Evolutionary conservation across 768 basidiomycete genomes (phyloP).

Genomic region (Tricholoma flavovirens): DNA sequence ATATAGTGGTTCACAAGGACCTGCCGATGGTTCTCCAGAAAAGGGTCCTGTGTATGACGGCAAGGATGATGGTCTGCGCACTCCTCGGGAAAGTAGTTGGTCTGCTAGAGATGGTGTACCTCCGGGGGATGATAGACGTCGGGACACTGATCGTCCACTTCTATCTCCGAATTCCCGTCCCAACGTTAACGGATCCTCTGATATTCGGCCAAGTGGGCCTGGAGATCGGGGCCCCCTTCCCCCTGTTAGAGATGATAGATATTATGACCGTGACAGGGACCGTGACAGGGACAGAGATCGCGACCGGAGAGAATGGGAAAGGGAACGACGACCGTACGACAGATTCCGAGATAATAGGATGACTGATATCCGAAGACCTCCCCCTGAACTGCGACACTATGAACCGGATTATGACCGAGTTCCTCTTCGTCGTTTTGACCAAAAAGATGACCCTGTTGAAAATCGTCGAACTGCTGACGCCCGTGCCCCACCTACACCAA

Average conservation of each 20-base stretch:
- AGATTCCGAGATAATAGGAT: slow-evolving; percentile 14
- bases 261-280: slow-evolving; percentile 31
- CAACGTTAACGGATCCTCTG: slow-evolving; percentile 9
- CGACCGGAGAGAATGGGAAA: slow-evolving; percentile 21
- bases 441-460: slow-evolving; percentile 18
- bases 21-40: slow-evolving; percentile 17
- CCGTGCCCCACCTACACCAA: slow-evolving; percentile 20
- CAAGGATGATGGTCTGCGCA: slow-evolving; percentile 22
- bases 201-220: slow-evolving; percentile 11
- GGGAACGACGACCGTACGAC: slow-evolving; percentile 33
- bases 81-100: slow-evolving; percentile 22
- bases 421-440: slow-evolving; percentile 20
- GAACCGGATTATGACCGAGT: slow-evolving; percentile 34
- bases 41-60: slow-evolving; percentile 18
- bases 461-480: slow-evolving; percentile 28
- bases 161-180: slow-evolving; percentile 11
- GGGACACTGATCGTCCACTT: slow-evolving; percentile 20
- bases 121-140: slow-evolving; percentile 25
- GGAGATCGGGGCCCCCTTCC: slow-evolving; percentile 14
- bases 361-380: slow-evolving; percentile 34
- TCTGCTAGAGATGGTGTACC: slow-evolving; percentile 19
- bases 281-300: slow-evolving; percentile 34
- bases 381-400: slow-evolving; percentile 43
- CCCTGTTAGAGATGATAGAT: slow-evolving; percentile 25
- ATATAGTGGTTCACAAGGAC: slow-evolving; percentile 16